Evolutionary conservation across 2,329 filamentous ascomycete species (phyloP).

Genomic region (Phialophora tarda): DNA sequence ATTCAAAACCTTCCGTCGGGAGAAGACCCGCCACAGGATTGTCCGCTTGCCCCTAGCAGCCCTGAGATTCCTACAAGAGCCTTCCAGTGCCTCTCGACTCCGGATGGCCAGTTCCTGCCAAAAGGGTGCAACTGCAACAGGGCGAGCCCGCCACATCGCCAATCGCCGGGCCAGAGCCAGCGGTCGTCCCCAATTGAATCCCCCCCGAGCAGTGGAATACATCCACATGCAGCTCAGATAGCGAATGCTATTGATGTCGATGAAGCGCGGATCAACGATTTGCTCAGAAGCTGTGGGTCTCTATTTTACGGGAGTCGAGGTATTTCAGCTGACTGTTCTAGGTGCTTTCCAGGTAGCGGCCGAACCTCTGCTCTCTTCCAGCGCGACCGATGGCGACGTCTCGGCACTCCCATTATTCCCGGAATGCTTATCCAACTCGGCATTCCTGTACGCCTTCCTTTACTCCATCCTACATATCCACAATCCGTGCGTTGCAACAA

Average conservation of each 20-base stretch:
- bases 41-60: constrained; percentile 5
- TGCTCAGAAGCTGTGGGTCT: constrained; percentile 23
- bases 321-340: background rate
- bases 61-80: constrained; percentile 8
- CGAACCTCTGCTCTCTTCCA: constrained; percentile 16
- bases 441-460: constrained; percentile 23
- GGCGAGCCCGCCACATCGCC: background rate
- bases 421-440: constrained; percentile 19
- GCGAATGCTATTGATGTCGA: constrained; percentile 16
- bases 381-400: constrained; percentile 2
- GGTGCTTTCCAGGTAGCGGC: constrained; percentile 22
- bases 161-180: constrained; percentile 3
- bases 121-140: constrained; percentile 1
- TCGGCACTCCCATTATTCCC: constrained; percentile 19
- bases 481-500: constrained; percentile 14
- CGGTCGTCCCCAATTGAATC: background rate
- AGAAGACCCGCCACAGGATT: constrained; percentile 7
- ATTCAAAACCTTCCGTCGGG: constrained; percentile 18
- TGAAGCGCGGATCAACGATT: constrained; percentile 10
- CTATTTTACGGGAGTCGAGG: background rate
- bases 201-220: background rate
- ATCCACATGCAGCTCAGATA: constrained; percentile 16
- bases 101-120: background rate
- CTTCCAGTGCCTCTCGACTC: constrained; percentile 14
- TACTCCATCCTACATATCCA: constrained; percentile 22